Evolutionary conservation across 169 alveolate species (phyloP), one percentile per base, ranked within the genome.

Genomic region (Eimeria acervulina): DNA sequence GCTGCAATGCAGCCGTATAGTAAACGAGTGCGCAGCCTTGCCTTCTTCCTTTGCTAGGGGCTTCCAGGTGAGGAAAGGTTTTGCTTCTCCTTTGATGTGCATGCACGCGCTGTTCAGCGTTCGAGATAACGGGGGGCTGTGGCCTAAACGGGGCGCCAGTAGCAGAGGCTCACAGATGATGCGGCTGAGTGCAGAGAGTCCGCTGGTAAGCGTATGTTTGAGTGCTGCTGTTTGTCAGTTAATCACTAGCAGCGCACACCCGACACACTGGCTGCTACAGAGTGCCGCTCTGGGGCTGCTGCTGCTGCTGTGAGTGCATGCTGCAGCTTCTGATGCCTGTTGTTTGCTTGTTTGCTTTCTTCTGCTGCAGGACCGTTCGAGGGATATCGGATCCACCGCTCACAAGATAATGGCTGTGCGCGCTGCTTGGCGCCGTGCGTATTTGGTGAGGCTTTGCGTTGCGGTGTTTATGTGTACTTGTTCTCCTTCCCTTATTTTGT

Each of bases 111-210:
- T 1, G 2, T 83, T 74, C 91, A 83, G 91, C 74, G 91, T 83
- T 10, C 74, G 52, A 28, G 91, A 47, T 36, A 28, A 5, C 8
- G 91, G 91, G 36, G 63, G 52, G 21, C 51, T 83, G 91, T 13
- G 13, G 74, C 76, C 28, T 8, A 83, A 83, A 31, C 70, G 91
- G 15, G 76, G 52, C 31, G 31, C 10, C 55, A 26, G 51, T 33
- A 26, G 51, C 8, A 26, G 84, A 47, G 70, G 44, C 17, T 36
- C 55, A 51, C 28, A 83, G 52, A 8, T 7, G 52, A 15, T 52
- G 51, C 38, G 47, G 52, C 91, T 83, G 5, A 83, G 91, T 83
- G 91, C 76, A 52, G 91, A 83, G 91, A 83, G 74, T 38, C 91
- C 91, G 51, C 40, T 83, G 70, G 91, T 83, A 31, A 10, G 91